Base-by-base conservation (phyloP, 1,139 yeast genomes). In the Yarrowia galli region DNA sequence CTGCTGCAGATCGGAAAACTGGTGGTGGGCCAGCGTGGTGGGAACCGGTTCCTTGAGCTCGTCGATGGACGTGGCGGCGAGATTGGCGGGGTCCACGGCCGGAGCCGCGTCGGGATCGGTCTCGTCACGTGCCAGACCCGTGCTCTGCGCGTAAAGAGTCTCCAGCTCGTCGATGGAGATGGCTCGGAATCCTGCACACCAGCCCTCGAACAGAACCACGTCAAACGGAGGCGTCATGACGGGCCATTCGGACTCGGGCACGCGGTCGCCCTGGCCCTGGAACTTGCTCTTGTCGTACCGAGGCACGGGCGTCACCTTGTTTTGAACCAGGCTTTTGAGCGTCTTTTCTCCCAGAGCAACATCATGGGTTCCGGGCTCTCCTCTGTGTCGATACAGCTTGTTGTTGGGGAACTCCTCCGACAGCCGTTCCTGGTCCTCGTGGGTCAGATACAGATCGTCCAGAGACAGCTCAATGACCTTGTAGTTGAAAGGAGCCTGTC, bases 361-460 rank as follows among this genome's bases (percentile, higher is more conserved):
- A 74, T 95, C 98, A 75, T 95, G 99, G 0, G 99, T 93, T 0
- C 98, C 98, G 0, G 98, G 98, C 38, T 91, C 81, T 0, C 99
- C 99, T 54, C 98, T 80, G 3, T 97, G 97, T 71, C 83, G 85
- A 35, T 91, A 75, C 67, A 92, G 78, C 43, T 78, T 76, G 75
- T 92, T 92, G 6, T 79, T 82, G 1, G 83, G 79, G 38, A 76
- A 71, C 15, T 70, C 70, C 2, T 72, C 58, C 4, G 84, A 84
- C 42, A 92, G 72, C 45, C 73, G 71, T 16, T 69, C 71, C 74
- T 91, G 97, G 23, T 87, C 88, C 4, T 75, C 76, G 73, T 86
- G 87, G 0, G 91, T 86, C 48, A 91, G 79, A 75, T 95, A 95
- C 69, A 92, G 84, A 77, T 95, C 99, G 78, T 95, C 99, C 76